Evolutionary conservation across 2,329 filamentous ascomycete species (phyloP).

Genomic region (Chrysoporthe puriensis): DNA sequence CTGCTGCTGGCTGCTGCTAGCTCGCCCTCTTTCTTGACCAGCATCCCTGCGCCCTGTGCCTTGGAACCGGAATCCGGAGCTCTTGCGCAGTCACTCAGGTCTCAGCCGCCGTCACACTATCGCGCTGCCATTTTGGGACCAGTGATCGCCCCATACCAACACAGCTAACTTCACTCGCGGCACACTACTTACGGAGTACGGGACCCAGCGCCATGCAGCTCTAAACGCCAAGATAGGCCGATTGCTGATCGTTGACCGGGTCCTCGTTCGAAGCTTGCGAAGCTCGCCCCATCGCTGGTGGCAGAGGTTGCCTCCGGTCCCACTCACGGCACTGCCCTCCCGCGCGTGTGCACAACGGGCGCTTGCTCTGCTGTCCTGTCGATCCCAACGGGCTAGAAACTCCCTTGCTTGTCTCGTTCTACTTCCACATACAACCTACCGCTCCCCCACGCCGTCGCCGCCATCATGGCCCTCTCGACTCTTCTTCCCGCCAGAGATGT

Average conservation of each 20-base stretch:
- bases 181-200: background rate
- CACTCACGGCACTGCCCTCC: slow-evolving; percentile 25
- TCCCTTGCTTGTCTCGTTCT: slow-evolving; percentile 8
- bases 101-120: slow-evolving; percentile 3
- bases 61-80: background rate
- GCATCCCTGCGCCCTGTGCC: background rate
- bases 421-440: background rate
- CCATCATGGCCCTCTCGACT: slow-evolving; percentile 17
- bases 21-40: background rate
- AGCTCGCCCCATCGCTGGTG: slow-evolving; percentile 6
- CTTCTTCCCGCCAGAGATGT: slow-evolving; percentile 19
- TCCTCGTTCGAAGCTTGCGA: background rate
- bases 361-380: slow-evolving; percentile 13
- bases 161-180: background rate
- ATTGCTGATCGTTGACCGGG: slow-evolving; percentile 7
- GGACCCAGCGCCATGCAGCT: slow-evolving; percentile 16
- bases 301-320: slow-evolving; percentile 18
- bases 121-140: background rate
- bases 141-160: background rate
- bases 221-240: slow-evolving; percentile 11
- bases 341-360: slow-evolving; percentile 16
- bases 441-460: background rate
- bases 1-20: no score
- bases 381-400: slow-evolving; percentile 1
- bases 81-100: background rate